Evolutionary conservation across 768 basidiomycete species (phyloP), one percentile per base, ranked within the genome.

Genomic region (Daedalea quercina): DNA sequence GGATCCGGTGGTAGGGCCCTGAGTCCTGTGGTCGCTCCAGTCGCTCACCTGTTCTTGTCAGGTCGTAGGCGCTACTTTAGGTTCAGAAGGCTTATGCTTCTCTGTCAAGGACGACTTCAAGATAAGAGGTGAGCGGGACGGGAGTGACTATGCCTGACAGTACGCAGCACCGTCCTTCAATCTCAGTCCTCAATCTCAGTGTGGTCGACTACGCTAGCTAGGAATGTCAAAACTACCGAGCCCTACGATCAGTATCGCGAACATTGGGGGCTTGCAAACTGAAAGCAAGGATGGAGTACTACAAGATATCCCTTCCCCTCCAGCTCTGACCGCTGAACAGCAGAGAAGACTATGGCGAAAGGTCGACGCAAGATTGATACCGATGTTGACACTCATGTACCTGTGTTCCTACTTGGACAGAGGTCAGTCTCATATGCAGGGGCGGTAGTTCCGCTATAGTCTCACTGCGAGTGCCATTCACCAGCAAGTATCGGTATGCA

Each of bases 1-100:
- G 85, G 87, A 66, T 81, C 84, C 3, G 84, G 87, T 3, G 60
- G 86, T 3, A 86, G 85, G 85, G 25, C 81, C 86, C 9, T 76
- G 78, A 1, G 89, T 85, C 68, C 87, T 84, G 85, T 85, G 53
- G 42, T 2, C 22, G 9, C 3, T 12, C 17, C 25, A 1, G 9
- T 17, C 9, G 2, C 35, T 11, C n/a, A 1, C 9, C 22, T 23
- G 42, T 17, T 33, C 17, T 15, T 7, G 13, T 20, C 20, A 23
- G 35, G 20, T 40, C 35, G 12, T 13, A 11, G 22, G 22, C 12
- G 24, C 8, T 22, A 1, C 23, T 2, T 17, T 23, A 54, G 53
- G 24, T 43, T 54, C 23, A 54, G 47, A 31, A 31, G 28, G 28
- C 28, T 31, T 31, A 4, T 31, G 28, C 28, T 31, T 11, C 28